A percentile compares a stretch with the other conserved stretches of the same genome.
These are phyloP conservation scores for Amphirosellinia nigrospora DNA, from an alignment of 495 filamentous ascomycete species.

Conservation along the genomic window DNA sequence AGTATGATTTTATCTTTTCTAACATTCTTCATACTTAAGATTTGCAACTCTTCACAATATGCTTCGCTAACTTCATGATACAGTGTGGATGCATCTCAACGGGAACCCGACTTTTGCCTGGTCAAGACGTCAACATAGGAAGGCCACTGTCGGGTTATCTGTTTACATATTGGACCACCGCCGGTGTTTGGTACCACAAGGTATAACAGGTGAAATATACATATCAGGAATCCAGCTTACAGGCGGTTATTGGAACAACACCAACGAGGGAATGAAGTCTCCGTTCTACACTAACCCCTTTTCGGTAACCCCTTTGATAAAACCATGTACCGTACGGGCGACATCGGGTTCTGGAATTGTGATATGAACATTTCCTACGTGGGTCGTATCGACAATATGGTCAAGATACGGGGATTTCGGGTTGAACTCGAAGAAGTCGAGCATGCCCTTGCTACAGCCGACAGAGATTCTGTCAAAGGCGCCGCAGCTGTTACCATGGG, in stretches of 20 bases:
- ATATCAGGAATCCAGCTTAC: not conserved
- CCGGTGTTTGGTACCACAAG: not conserved
- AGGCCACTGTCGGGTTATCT: not conserved
- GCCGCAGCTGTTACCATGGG: not conserved
- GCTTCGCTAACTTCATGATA: no score
- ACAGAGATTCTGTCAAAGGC: not conserved
- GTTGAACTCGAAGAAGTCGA: not conserved
- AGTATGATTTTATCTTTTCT: no score
- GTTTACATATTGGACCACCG: not conserved
- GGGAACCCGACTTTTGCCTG: not conserved
- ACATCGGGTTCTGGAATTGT: not conserved
- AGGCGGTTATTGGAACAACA: not conserved
- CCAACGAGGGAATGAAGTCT: not conserved
- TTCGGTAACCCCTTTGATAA: not conserved
- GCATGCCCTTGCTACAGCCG: not conserved
- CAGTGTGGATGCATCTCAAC: not conserved
- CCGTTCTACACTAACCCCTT: not conserved
- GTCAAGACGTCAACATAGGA: not conserved
- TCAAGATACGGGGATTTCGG: not conserved
- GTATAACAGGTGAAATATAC: not conserved
- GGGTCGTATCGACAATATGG: not conserved
- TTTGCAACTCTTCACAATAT: no score
- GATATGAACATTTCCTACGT: constrained; percentile 1
- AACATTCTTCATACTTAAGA: no score
- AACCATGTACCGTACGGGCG: constrained; percentile 1